Evolutionary conservation across 2,329 filamentous ascomycete species (phyloP).

Genomic region (Samsoniella hepiali): DNA sequence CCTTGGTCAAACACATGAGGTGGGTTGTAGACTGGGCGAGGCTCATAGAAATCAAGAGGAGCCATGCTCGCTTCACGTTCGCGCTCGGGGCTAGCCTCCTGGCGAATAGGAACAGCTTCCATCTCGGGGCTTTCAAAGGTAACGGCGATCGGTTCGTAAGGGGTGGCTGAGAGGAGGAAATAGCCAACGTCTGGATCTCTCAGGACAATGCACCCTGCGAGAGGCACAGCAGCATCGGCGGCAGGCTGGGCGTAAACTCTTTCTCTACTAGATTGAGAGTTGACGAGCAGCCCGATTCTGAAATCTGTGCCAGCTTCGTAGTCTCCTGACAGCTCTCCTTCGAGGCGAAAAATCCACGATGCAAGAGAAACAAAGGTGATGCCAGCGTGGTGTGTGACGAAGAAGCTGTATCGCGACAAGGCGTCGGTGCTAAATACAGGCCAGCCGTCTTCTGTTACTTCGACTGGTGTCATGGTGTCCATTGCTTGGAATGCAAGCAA

Average conservation of each 20-base stretch:
- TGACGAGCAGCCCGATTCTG: conserved; percentile 57
- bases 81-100: conserved; percentile 41
- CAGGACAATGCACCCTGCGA: conserved; percentile 53
- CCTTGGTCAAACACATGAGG: conserved; percentile 57
- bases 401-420: conserved; percentile 61
- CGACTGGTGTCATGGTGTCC: conserved; percentile 54
- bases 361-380: conserved; percentile 59
- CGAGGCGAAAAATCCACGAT: conserved; percentile 62
- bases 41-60: conserved; percentile 54
- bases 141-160: conserved; percentile 56
- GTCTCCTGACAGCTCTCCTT: conserved; percentile 56
- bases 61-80: conserved; percentile 41
- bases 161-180: conserved; percentile 58
- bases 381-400: conserved; percentile 57
- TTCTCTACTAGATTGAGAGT: conserved; percentile 56
- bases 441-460: conserved; percentile 57
- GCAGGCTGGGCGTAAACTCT: conserved; percentile 54
- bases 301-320: conserved; percentile 59
- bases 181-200: conserved; percentile 62
- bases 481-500: conserved; percentile 61
- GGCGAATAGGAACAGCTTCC: conserved; percentile 42
- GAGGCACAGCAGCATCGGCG: conserved; percentile 43
- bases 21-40: conserved; percentile 64
- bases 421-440: conserved; percentile 61
- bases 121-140: conserved; percentile 58